Base-by-base conservation (phyloP, 1,139 yeast genomes). In the Blastobotrys indianensis region DNA sequence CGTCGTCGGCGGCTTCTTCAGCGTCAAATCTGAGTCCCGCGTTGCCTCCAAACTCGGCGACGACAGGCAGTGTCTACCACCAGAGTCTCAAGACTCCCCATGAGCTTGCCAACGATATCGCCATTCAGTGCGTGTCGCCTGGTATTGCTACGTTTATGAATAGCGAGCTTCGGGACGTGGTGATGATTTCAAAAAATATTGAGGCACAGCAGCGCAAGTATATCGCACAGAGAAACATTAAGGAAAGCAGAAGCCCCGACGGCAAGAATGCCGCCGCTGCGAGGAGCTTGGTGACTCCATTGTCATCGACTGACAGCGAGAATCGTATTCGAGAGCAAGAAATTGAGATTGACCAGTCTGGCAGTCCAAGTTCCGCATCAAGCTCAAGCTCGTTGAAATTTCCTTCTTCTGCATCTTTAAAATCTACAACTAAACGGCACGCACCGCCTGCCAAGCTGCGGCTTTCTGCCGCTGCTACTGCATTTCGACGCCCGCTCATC, bases 121-220 rank as follows among this genome's bases (percentile, higher is more conserved):
- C 66, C 15, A 52, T 68, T 41, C 63, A 68, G 50, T 68, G 72
- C 51, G 67, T 67, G 12, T 67, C 72, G 13, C 71, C 72, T 7
- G 70, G 69, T 8, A 54, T 69, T 32, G 65, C 69, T 10, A 58
- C 62, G 6, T 56, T 53, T 39, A 54, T 66, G 54, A 62, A 61
- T 41, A 56, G 58, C 33, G 62, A 60, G 51, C 61, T 61, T 59
- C 51, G 62, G 41, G 65, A 58, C 37, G 67, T 67, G 2, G 56
- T 67, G 33, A 51, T 63, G 43, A 49, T 55, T 41, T 62, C 69
- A 32, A 58, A 58, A 47, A 56, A 59, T 41, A 65, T 68, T 16
- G 70, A 66, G 44, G 59, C 61, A 42, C 59, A 62, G 46, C 73
- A 69, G 55, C 61, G 68, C 37, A 54, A 56, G 48, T 51, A 60